Conservation (phyloP, 148 eudicot species). For the Rhododendron vialii region DNA sequence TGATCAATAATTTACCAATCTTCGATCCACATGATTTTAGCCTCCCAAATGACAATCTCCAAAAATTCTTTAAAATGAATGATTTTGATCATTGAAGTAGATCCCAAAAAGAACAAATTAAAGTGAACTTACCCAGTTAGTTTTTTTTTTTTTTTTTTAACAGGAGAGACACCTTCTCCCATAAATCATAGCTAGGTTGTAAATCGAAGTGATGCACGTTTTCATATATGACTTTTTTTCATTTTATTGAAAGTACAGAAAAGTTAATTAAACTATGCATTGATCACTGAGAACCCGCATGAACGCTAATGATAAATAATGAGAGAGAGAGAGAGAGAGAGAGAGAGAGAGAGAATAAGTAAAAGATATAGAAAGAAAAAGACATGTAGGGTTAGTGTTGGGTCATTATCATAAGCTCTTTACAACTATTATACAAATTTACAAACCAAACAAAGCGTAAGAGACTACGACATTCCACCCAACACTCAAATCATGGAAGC, state of each 20-base stretch:
- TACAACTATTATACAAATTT: not conserved
- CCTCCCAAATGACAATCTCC: too few species aligned
- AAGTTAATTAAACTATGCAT: not conserved
- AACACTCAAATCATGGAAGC: not conserved
- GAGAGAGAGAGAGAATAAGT: not conserved
- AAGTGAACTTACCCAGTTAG: too few species aligned
- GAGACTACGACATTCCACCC: conserved; percentile 3
- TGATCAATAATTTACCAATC: not conserved
- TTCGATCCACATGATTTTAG: not conserved
- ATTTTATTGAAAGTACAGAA: not conserved
- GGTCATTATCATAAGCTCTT: not conserved
- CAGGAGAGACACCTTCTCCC: too few species aligned
- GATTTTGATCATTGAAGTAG: not conserved
- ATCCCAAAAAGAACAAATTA: not conserved
- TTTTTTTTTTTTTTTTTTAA: too few species aligned
- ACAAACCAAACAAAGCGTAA: not conserved
- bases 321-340: not conserved
- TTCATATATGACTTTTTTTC: not conserved
- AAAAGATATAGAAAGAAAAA: not conserved
- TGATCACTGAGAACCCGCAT: not conserved
- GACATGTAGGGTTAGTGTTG: not conserved
- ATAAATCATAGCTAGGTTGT: not conserved
- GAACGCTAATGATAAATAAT: not conserved
- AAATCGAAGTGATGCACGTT: not conserved
- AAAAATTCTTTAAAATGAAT: too few species aligned